Evolutionary conservation across 441 rosid genomes (phyloP).

Genomic region (Adansonia rubrostipa): DNA sequence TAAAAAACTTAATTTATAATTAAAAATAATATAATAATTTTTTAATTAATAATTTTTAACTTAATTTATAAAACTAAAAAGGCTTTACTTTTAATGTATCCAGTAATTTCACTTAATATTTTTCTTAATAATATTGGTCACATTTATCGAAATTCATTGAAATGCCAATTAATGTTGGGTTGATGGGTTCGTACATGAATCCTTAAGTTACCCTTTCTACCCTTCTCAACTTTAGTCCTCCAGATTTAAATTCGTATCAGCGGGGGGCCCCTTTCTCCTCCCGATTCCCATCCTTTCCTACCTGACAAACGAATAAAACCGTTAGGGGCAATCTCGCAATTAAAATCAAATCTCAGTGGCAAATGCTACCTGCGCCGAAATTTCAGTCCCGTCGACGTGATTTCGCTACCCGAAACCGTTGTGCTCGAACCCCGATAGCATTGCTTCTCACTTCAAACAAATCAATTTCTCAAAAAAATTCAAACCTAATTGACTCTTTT

Average conservation of each 20-base stretch:
- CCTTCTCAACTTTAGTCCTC: not conserved
- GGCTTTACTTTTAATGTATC: too few relatives aligned
- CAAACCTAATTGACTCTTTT: not conserved
- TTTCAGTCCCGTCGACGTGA: constrained; percentile 50
- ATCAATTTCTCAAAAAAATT: constrained; percentile 18
- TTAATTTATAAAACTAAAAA: too few relatives aligned
- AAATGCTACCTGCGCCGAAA: constrained; percentile 52
- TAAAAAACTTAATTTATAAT: too few relatives aligned
- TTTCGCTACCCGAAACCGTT: constrained; percentile 50
- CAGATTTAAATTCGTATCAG: constrained; percentile 20
- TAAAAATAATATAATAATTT: too few relatives aligned
- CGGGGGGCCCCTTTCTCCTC: not conserved
- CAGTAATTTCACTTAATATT: too few relatives aligned
- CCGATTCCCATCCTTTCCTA: not conserved
- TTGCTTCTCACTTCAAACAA: constrained; percentile 30
- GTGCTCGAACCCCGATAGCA: constrained; percentile 35
- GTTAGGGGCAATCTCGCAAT: constrained; percentile 62
- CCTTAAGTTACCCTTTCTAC: not conserved
- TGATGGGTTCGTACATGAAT: not conserved
- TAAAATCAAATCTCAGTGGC: constrained; percentile 6
- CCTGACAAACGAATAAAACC: constrained; percentile 57
- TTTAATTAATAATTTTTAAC: too few relatives aligned
- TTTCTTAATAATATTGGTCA: too few relatives aligned
- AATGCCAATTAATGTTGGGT: too few relatives aligned
- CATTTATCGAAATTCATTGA: too few relatives aligned